Conservation (phyloP, 371 early-diverging fungal species). For the Furculomyces boomerangus region DNA sequence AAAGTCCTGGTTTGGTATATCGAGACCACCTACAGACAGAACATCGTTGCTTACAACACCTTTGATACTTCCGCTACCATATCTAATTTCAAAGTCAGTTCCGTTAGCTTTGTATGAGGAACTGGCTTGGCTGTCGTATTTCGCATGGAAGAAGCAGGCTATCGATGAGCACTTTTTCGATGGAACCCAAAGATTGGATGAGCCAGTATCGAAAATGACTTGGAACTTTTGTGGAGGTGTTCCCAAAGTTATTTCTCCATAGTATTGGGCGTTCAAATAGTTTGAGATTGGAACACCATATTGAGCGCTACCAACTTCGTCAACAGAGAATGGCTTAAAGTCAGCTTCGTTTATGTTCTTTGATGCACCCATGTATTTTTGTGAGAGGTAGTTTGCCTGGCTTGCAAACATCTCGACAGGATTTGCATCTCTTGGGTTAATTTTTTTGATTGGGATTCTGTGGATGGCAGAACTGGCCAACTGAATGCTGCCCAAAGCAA, state of each 20-base stretch:
- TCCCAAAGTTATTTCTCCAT: slow-evolving; percentile 66
- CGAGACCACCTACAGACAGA: slow-evolving; percentile 49
- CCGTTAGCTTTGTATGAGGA: slow-evolving; percentile 61
- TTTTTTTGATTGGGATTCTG: slow-evolving; percentile 58
- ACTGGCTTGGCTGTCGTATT: slow-evolving; percentile 58
- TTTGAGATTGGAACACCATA: slow-evolving; percentile 77
- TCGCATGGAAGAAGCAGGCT: slow-evolving; percentile 80
- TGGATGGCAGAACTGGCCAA: too few relatives aligned
- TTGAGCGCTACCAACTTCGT: slow-evolving; percentile 32
- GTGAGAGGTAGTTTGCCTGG: slow-evolving; percentile 39
- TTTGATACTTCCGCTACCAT: slow-evolving; percentile 81
- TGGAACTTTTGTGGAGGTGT: slow-evolving; percentile 76
- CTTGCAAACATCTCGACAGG: slow-evolving; percentile 38
- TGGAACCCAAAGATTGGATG: slow-evolving; percentile 92
- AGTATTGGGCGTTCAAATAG: slow-evolving; percentile 94
- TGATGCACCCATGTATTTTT: slow-evolving; percentile 52
- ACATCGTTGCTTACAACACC: slow-evolving; percentile 74
- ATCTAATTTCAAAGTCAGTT: slow-evolving; percentile 74
- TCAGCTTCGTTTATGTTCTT: slow-evolving; percentile 9
- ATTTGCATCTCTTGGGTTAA: slow-evolving; percentile 37
- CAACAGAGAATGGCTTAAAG: slow-evolving; percentile 6
- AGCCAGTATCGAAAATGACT: slow-evolving; percentile 89
- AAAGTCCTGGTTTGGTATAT: slow-evolving; percentile 49
- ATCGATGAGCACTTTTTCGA: slow-evolving; percentile 82
- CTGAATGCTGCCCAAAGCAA: too few relatives aligned